phyloP scores from a whole-genome alignment of 176 grass and related monocot species.

The Otatea glauca region DNA sequence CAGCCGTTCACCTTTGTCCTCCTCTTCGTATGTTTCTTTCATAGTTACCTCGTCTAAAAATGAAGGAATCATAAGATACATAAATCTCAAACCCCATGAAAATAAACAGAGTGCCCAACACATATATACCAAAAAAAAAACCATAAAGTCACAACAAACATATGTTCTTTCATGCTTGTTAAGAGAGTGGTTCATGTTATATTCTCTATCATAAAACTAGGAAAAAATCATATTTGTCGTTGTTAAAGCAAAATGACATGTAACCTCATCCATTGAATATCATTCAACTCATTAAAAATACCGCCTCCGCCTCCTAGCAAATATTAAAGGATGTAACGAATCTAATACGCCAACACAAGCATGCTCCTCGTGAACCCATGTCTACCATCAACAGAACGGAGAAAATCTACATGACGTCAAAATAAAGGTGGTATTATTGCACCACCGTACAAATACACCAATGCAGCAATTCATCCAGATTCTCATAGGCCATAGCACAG shows the following conservation, averaged over 20 bases:
- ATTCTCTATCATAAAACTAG: background rate
- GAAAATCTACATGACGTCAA: constrained; percentile 14
- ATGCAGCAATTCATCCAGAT: background rate
- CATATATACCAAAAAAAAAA: background rate
- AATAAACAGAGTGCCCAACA: background rate
- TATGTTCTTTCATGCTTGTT: background rate
- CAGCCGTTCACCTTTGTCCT: constrained; percentile 64
- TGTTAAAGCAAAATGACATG: background rate
- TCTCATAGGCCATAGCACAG: background rate
- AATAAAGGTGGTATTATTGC: background rate
- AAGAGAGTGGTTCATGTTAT: background rate
- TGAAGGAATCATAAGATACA: constrained; percentile 15
- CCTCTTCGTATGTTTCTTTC: constrained; percentile 72
- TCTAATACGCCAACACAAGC: background rate
- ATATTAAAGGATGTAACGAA: background rate
- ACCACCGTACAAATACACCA: background rate
- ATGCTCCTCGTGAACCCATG: background rate
- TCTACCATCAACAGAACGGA: background rate
- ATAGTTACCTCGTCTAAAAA: constrained; percentile 59
- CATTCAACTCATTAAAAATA: background rate
- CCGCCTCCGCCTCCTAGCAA: background rate
- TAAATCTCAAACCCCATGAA: background rate
- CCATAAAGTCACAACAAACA: background rate
- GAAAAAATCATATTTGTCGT: background rate
- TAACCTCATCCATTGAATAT: background rate